phyloP scores from a whole-genome alignment of 2,329 filamentous ascomycete genomes.

The Clarireedia paspali region DNA sequence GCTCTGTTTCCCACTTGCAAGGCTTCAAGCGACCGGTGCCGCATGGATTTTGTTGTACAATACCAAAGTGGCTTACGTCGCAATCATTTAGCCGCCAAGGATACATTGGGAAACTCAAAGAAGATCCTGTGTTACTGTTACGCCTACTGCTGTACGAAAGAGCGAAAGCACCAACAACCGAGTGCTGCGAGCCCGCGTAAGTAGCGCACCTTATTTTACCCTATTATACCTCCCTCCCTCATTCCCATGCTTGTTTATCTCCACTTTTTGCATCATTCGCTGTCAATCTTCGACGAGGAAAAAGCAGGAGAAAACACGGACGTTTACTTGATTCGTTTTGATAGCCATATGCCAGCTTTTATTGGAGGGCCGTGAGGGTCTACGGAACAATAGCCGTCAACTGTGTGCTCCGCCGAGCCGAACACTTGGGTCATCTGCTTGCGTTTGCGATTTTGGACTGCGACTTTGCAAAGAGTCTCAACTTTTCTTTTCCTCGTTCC shows the following conservation, averaged over 20 bases:
- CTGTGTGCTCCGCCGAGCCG: background rate
- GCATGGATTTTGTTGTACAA: conserved; percentile 9
- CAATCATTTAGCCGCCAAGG: conserved; percentile 17
- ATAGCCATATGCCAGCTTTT: background rate
- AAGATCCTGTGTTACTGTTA: background rate
- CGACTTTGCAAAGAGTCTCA: background rate
- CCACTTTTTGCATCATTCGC: background rate
- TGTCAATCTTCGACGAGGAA: background rate
- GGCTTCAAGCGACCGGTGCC: conserved; percentile 11
- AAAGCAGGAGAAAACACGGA: background rate
- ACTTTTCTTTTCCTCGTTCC: background rate
- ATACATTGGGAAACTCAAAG: background rate
- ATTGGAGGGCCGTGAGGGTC: background rate
- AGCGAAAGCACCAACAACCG: too few relatives aligned
- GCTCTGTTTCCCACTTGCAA: conserved; percentile 19
- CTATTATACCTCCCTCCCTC: background rate
- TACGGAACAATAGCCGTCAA: background rate
- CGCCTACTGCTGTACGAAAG: too few relatives aligned
- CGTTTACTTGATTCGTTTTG: background rate
- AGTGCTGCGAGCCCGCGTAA: too few relatives aligned
- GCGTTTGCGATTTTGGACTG: conserved; percentile 1
- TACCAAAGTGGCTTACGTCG: background rate
- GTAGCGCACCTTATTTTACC: background rate
- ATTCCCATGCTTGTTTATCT: background rate
- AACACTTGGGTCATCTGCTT: background rate